These are phyloP conservation scores for Cadophora gregata DNA, from an alignment of 2,329 filamentous ascomycete species.

Conservation along the genomic window DNA sequence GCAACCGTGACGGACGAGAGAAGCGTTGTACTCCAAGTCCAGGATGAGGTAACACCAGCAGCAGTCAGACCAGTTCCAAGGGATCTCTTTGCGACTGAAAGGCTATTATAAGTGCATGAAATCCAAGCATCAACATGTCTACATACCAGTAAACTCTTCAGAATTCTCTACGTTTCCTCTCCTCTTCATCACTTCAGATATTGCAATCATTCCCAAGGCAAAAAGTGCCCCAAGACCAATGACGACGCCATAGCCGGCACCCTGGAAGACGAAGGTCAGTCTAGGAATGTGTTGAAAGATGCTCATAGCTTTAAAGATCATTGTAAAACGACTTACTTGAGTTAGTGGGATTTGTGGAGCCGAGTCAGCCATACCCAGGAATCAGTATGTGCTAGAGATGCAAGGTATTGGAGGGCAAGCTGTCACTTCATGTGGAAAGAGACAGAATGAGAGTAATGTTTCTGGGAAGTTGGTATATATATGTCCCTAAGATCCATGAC, in stretches of 20 bases:
- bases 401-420: too few relatives aligned
- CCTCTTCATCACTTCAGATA: slow-evolving; percentile 19
- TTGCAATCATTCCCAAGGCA: slow-evolving; percentile 63
- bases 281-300: neutral
- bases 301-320: neutral
- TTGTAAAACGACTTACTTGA: slow-evolving; percentile 5
- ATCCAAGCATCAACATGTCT: neutral
- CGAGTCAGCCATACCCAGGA: slow-evolving; percentile 18
- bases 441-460: neutral
- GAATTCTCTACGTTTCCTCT: slow-evolving; percentile 23
- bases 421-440: neutral
- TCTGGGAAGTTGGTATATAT: neutral
- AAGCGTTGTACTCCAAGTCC: slow-evolving; percentile 76
- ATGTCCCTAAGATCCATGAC: neutral
- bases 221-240: slow-evolving; percentile 64
- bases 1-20: slow-evolving; percentile 20
- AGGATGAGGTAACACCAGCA: slow-evolving; percentile 84
- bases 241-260: slow-evolving; percentile 63
- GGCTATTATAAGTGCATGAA: slow-evolving; percentile 45
- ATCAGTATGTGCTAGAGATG: neutral
- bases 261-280: slow-evolving; percentile 8
- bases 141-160: slow-evolving; percentile 22
- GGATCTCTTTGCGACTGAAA: slow-evolving; percentile 82
- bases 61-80: slow-evolving; percentile 88
- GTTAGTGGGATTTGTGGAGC: slow-evolving; percentile 12